These are phyloP conservation scores for Sclerotinia spermophila DNA, from an alignment of 2,329 filamentous ascomycete species.

Conservation along the genomic window DNA sequence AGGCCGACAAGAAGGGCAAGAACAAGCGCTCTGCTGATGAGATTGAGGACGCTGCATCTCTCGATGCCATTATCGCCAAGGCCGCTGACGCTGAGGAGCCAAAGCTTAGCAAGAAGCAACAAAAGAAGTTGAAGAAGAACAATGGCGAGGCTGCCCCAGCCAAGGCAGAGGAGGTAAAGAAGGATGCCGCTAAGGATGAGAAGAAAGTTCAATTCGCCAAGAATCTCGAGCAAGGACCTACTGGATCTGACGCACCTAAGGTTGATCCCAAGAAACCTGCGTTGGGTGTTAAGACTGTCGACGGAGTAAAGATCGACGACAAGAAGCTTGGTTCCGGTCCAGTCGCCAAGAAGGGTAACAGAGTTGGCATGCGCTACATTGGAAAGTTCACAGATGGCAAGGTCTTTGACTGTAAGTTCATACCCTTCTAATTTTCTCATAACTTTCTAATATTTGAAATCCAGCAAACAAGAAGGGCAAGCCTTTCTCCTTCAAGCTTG, in stretches of 20 bases:
- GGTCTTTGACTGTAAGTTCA: constrained; percentile 82
- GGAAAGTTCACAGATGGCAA: constrained; percentile 94
- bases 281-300: constrained; percentile 71
- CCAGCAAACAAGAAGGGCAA: constrained; percentile 97
- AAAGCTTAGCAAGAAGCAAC: constrained; percentile 92
- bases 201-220: constrained; percentile 98
- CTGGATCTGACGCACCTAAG: constrained; percentile 57
- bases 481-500: constrained; percentile 94
- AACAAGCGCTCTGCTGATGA: constrained; percentile 88
- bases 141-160: constrained; percentile 76
- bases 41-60: constrained; percentile 58
- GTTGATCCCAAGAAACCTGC: constrained; percentile 46
- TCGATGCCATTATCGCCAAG: constrained; percentile 84
- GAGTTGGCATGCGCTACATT: constrained; percentile 93
- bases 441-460: constrained; percentile 13
- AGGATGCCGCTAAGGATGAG: constrained; percentile 45
- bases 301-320: constrained; percentile 92
- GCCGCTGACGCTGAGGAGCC: constrained; percentile 53
- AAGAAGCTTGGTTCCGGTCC: constrained; percentile 86
- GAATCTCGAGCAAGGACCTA: constrained; percentile 96
- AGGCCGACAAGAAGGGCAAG: constrained; percentile 56
- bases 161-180: constrained; percentile 57
- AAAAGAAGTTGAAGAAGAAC: constrained; percentile 99
- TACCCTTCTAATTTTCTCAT: not conserved
- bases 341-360: constrained; percentile 84